These are phyloP conservation scores for Cladosporium sp. DNA, from an alignment of 2,329 filamentous ascomycete genomes.

Conservation along the genomic window DNA sequence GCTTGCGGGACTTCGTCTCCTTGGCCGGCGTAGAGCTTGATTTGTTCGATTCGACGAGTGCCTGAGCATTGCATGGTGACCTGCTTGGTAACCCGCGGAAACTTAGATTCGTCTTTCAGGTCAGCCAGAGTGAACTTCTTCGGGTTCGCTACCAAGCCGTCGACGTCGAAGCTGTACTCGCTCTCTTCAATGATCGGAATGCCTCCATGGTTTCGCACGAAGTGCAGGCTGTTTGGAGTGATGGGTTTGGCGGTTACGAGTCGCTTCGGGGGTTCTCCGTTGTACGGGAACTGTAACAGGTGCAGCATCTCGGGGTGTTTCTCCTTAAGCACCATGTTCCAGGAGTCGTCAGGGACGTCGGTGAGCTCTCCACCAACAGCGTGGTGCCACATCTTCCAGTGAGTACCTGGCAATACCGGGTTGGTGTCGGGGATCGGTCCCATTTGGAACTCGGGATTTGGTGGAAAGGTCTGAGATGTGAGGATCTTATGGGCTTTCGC, in stretches of 20 bases:
- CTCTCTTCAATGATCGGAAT: constrained; percentile 54
- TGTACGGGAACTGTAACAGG: constrained; percentile 59
- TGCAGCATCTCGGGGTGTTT: constrained; percentile 59
- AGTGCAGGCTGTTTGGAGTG: constrained; percentile 52
- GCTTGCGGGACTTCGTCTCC: constrained; percentile 45
- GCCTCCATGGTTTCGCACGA: constrained; percentile 60
- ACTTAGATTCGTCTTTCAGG: constrained; percentile 49
- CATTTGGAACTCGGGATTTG: constrained; percentile 52
- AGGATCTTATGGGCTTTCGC: constrained; percentile 48
- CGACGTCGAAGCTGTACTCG: constrained; percentile 44
- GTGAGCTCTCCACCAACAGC: constrained; percentile 46
- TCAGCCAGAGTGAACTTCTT: constrained; percentile 49
- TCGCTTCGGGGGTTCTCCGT: constrained; percentile 54
- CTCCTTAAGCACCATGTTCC: constrained; percentile 52
- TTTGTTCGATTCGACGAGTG: constrained; percentile 57
- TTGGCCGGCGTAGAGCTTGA: constrained; percentile 48
- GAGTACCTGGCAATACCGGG: constrained; percentile 51
- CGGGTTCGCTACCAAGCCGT: constrained; percentile 51
- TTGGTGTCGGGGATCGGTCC: constrained; percentile 53
- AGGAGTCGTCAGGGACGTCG: constrained; percentile 49
- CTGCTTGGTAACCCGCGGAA: constrained; percentile 49
- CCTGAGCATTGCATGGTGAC: constrained; percentile 59
- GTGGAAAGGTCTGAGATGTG: constrained; percentile 40
- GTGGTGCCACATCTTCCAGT: constrained; percentile 57
- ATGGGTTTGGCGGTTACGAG: constrained; percentile 47